Conservation (phyloP, 1,284 basidiomycete genomes). For the Rhodofomes roseus region DNA sequence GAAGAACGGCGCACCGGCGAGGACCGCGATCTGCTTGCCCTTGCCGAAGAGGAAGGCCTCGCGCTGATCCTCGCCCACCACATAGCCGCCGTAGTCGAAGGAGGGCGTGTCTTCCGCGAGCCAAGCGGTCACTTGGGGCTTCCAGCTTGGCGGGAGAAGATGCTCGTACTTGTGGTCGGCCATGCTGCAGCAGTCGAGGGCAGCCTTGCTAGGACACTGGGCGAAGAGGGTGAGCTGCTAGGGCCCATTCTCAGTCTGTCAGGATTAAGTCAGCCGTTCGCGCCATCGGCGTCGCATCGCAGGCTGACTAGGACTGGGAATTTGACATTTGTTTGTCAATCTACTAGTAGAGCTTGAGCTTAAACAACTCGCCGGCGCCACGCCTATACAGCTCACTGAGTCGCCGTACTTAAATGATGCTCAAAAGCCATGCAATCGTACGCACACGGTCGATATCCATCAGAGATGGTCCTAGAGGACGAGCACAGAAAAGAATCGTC, state of each 20-base stretch:
- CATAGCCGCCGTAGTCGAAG: slow-evolving; percentile 96
- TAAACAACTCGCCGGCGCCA: too few relatives aligned
- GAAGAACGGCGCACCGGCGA: slow-evolving; percentile 96
- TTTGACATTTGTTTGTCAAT: too few relatives aligned
- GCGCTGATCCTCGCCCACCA: slow-evolving; percentile 88
- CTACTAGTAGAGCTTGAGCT: too few relatives aligned
- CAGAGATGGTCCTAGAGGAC: too few relatives aligned
- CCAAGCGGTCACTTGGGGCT: slow-evolving; percentile 77
- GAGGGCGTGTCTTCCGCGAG: slow-evolving; percentile 93
- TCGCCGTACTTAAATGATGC: too few relatives aligned
- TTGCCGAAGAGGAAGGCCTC: slow-evolving; percentile 92
- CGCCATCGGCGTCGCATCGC: neutral
- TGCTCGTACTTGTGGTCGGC: slow-evolving; percentile 49
- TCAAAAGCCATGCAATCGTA: too few relatives aligned
- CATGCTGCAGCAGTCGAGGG: slow-evolving; percentile 9
- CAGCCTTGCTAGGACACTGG: neutral
- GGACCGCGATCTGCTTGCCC: slow-evolving; percentile 68
- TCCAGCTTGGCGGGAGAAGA: slow-evolving; percentile 91
- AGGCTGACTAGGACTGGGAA: too few relatives aligned
- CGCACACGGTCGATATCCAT: too few relatives aligned
- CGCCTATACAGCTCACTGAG: too few relatives aligned
- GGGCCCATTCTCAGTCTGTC: neutral
- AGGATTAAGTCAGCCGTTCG: neutral
- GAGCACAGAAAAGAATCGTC: too few relatives aligned
- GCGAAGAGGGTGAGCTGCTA: neutral